These are phyloP conservation scores for Hordeum marinum DNA, from an alignment of 176 grass and related monocot species.

Conservation along the genomic window DNA sequence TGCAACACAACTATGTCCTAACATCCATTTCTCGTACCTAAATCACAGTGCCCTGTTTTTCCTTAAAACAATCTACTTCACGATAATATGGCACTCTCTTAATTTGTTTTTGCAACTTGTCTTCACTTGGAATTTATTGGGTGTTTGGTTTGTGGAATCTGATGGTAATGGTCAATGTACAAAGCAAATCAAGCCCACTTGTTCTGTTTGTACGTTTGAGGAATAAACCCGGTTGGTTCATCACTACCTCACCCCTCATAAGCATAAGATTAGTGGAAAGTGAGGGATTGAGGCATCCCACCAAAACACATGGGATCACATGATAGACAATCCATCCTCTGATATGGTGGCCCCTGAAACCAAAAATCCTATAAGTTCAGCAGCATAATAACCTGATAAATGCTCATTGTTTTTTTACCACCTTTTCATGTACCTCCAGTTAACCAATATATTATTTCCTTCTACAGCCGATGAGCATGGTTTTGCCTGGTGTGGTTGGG, in stretches of 20 bases:
- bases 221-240: not conserved
- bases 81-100: not conserved
- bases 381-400: not conserved
- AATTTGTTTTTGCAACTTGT: not conserved
- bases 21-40: not conserved
- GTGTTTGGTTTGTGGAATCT: not conserved
- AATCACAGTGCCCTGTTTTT: not conserved
- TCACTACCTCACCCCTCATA: not conserved
- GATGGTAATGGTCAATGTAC: not conserved
- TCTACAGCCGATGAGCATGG: conserved; percentile 88
- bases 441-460: conserved; percentile 5
- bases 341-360: not conserved
- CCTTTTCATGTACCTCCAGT: not conserved
- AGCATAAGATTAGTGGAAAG: not conserved
- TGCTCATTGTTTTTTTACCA: not conserved
- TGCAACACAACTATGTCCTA: not conserved
- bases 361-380: not conserved
- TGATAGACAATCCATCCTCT: not conserved
- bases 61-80: not conserved
- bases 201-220: not conserved
- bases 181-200: not conserved
- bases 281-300: not conserved
- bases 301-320: not conserved
- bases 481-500: conserved; percentile 81
- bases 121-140: not conserved